Base-by-base conservation (phyloP, 2,329 filamentous ascomycete species). In the Venturia nashicola region DNA sequence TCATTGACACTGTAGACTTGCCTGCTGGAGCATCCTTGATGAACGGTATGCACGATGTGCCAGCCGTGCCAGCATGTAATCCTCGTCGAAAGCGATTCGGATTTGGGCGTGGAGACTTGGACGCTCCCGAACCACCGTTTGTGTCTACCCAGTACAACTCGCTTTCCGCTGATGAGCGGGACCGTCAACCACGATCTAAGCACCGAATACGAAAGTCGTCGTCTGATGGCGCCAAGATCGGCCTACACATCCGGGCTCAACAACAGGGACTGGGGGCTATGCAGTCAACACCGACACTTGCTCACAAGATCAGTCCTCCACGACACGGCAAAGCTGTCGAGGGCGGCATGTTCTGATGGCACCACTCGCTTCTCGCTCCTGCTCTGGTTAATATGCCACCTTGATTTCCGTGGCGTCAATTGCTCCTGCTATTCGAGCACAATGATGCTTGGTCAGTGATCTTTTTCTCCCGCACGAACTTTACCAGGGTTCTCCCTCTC, bases 11-110 rank as follows among this genome's bases (percentile, higher is more conserved):
- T 0, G 76, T 86, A 43, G 81, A 80, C 43, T 76, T 86, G 12
- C 83, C 83, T 16, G 70, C 78, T n/a, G 81, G 81, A 36, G 80
- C 81, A 1, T 81, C 79, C 5, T 74, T 83, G 43, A 79, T 75
- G 72, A 84, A 82, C 64, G 82, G 81, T 59, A 77, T 76, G 67
- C 72, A 73, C n/a, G 68, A 70, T 12, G 70, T 77, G 1, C 82
- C 82, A 12, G 82, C 83, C 1, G 72, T 86, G 7, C 83, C 83
- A 36, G 79, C 82, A 0, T 82, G 85, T 78, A 85, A 86, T 69
- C 83, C 83, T 0, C 80, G 81, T 65, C 78, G 84, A 54, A 78
- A 82, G 62, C 80, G 80, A 16, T 80, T 76, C 64, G 74, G 73
- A 18, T 74, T 76, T 62, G 74, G 74, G 5, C 72, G 74, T 27